A percentile compares a stretch with the other conserved stretches of the same genome.
These are phyloP conservation scores for Herpetospermum pedunculosum DNA, from an alignment of 306 rosid genomes.

Conservation along the genomic window DNA sequence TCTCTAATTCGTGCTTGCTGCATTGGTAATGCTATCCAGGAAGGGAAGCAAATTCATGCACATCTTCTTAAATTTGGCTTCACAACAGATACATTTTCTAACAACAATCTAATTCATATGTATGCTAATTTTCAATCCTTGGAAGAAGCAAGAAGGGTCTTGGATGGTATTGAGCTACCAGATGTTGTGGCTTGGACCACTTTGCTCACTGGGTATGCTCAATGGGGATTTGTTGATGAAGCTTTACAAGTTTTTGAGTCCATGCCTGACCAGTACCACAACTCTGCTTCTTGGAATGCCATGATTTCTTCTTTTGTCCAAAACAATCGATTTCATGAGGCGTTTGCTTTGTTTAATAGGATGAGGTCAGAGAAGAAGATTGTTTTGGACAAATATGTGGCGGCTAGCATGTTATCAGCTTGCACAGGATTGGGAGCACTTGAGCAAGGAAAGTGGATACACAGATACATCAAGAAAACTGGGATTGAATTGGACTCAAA, in stretches of 20 bases:
- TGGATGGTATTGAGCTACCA: constrained; percentile 24
- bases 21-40: constrained; percentile 7
- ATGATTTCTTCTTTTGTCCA: constrained; percentile 49
- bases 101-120: constrained; percentile 34
- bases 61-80: constrained; percentile 48
- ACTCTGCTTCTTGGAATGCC: constrained; percentile 51
- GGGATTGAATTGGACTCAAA: constrained; percentile 42
- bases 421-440: constrained; percentile 53
- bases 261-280: constrained; percentile 40
- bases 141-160: constrained; percentile 36
- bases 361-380: constrained; percentile 32
- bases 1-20: constrained; percentile 32
- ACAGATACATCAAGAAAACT: constrained; percentile 22
- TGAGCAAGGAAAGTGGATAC: constrained; percentile 62
- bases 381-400: constrained; percentile 38
- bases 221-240: constrained; percentile 31
- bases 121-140: constrained; percentile 28
- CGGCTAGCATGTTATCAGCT: constrained; percentile 52
- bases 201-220: constrained; percentile 40
- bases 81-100: constrained; percentile 22
- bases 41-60: constrained; percentile 44
- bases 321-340: constrained; percentile 37
- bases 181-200: constrained; percentile 54
- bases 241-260: constrained; percentile 34
- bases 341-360: constrained; percentile 34